Conservation (phyloP, 2,329 filamentous ascomycete species). For the Pseudocercospora vitis region DNA sequence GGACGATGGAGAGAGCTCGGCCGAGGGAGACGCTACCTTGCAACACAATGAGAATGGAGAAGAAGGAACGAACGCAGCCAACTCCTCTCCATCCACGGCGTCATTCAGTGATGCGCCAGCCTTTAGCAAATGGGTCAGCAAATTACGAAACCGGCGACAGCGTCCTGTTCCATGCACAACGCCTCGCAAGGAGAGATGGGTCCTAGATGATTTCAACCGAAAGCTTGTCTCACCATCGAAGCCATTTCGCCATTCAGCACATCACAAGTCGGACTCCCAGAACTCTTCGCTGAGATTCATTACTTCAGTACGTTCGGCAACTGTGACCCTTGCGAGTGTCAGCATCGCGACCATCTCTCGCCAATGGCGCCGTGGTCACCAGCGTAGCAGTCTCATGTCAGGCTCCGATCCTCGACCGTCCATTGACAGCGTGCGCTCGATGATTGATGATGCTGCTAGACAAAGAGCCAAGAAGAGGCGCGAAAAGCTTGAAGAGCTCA, state of each 20-base stretch:
- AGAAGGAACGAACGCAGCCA: background rate
- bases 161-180: conserved; percentile 43
- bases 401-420: conserved; percentile 66
- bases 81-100: conserved; percentile 5
- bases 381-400: conserved; percentile 57
- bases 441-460: conserved; percentile 67
- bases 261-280: conserved; percentile 56
- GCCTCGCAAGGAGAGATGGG: conserved; percentile 39
- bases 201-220: conserved; percentile 40
- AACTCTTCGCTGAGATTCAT: conserved; percentile 77
- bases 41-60: background rate
- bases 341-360: conserved; percentile 66
- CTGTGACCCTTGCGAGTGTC: conserved; percentile 70
- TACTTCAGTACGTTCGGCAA: conserved; percentile 77
- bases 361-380: conserved; percentile 61
- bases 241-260: conserved; percentile 23
- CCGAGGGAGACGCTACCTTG: conserved; percentile 4
- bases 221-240: conserved; percentile 16
- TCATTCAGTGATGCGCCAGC: conserved; percentile 40
- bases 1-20: background rate
- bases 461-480: conserved; percentile 73
- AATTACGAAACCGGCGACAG: conserved; percentile 60
- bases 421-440: conserved; percentile 55
- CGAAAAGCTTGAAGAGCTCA: conserved; percentile 78
- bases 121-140: conserved; percentile 73